Evolutionary conservation across 306 rosid genomes (phyloP), one percentile per base, ranked within the genome.

Genomic region (Trichosanthes truncata): DNA sequence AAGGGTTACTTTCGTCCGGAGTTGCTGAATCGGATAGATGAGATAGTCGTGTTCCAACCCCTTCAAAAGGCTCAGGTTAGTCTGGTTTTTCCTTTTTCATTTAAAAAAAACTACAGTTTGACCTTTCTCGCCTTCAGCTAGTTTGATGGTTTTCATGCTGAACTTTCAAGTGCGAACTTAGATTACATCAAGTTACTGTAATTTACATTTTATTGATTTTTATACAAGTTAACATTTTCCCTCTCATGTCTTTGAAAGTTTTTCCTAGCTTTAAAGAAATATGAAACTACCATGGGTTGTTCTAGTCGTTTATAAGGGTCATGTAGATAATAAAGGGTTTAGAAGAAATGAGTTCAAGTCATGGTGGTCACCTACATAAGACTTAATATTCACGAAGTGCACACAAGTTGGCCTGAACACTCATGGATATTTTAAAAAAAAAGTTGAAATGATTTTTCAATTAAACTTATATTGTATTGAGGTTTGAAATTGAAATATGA

Each of bases 1-100:
- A 87, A 92, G 74, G 80, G 88, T 68, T 95, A 95, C 83, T 95
- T 95, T 84, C 91, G 97, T 80, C 97, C 97, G 10, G 98, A 95
- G 87, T 80, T 95, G 83, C 96, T 95, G 79, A 95, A 92, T 86
- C 85, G 98, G 77, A 85, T 95, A 78, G 98, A 95, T 77, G 97
- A 95, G 89, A 89, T 92, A 35, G 91, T 95, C 7, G 96, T 92
- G 82, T 95, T 95, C 86, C 97, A 83, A 74, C 72, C 93, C 81
- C 93, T 95, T 59, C 88, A 91, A 65, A 95, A 89, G 89, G 36
- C 94, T 81, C 90, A 92, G 97, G 98, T 95, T 84, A 11, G 91
- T 81, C 68, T 5, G 29, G 51, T 71, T 78, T 84, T 71, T 15
- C 31, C 56, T 76, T 65, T 53, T 67, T 68, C 41, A 13, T 36